phyloP scores from a whole-genome alignment of 2,329 filamentous ascomycete species.

The Rugonectria rugulosa region DNA sequence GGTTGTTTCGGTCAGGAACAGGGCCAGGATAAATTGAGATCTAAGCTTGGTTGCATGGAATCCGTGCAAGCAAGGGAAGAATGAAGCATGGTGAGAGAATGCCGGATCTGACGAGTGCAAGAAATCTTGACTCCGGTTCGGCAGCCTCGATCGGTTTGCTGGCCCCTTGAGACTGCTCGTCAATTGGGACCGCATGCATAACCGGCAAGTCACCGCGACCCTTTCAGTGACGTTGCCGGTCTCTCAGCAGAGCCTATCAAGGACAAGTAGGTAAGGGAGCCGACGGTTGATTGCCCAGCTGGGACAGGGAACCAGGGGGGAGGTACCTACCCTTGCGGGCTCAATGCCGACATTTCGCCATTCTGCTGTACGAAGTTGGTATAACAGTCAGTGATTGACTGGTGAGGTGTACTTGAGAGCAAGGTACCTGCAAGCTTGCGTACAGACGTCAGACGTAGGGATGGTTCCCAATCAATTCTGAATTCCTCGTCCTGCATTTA shows the following conservation, averaged over 20 bases:
- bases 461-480: too few relatives aligned
- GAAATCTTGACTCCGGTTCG: background rate
- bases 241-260: constrained; percentile 35
- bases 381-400: background rate
- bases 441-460: too few relatives aligned
- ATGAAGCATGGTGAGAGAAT: background rate
- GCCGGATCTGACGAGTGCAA: background rate
- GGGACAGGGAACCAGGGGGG: constrained; percentile 25
- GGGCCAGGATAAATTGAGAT: too few relatives aligned
- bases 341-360: constrained; percentile 27
- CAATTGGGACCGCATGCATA: constrained; percentile 11
- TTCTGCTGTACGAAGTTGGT: constrained; percentile 11
- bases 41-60: too few relatives aligned
- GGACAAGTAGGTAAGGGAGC: constrained; percentile 4
- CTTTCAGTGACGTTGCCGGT: constrained; percentile 19
- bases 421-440: too few relatives aligned
- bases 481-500: too few relatives aligned
- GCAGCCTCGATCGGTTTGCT: background rate
- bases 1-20: constrained; percentile 14
- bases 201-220: constrained; percentile 33
- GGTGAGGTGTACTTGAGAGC: background rate
- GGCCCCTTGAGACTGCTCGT: background rate
- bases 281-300: constrained; percentile 16
- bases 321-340: too few relatives aligned
- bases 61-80: too few relatives aligned